A percentile compares a stretch with the other conserved stretches of the same genome.
These are phyloP conservation scores for Cicer arietinum DNA, from an alignment of 306 rosid species.

Conservation along the genomic window DNA sequence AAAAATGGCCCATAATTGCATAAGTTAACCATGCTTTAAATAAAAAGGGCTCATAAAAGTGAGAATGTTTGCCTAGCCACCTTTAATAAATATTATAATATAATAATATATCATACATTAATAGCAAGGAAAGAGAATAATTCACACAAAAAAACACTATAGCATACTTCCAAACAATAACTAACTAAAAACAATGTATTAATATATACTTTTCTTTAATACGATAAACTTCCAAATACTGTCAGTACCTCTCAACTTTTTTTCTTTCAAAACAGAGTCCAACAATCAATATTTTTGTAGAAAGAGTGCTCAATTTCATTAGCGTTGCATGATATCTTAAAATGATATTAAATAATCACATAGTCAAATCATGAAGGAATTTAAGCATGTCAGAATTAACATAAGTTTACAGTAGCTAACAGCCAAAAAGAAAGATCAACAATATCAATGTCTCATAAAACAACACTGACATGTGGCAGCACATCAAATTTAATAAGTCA, in stretches of 20 bases:
- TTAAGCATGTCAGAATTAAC: background rate
- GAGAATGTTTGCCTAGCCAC: constrained; percentile 10
- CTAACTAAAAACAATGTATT: background rate
- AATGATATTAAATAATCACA: constrained; percentile 18
- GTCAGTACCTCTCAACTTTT: constrained; percentile 1
- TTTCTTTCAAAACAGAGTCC: background rate
- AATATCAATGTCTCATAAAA: constrained; percentile 25
- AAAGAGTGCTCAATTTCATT: background rate
- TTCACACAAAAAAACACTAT: constrained; percentile 22
- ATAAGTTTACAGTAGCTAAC: background rate
- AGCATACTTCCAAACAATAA: constrained; percentile 12
- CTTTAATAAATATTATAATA: background rate
- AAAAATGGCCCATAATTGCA: constrained; percentile 11
- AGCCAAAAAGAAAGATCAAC: constrained; percentile 24
- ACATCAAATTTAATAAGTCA: background rate
- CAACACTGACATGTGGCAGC: constrained; percentile 14
- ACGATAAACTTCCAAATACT: constrained; percentile 1
- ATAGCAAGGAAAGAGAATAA: constrained; percentile 4
- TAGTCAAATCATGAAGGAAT: constrained; percentile 3
- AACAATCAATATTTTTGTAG: too few relatives aligned
- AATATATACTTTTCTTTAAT: background rate
- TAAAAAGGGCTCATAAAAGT: background rate
- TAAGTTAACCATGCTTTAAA: constrained; percentile 14
- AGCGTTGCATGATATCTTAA: background rate
- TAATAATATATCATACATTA: background rate